Evolutionary conservation across 805 yeast species (phyloP), one percentile per base, ranked within the genome.

Genomic region (Maudiozyma barnettii): DNA sequence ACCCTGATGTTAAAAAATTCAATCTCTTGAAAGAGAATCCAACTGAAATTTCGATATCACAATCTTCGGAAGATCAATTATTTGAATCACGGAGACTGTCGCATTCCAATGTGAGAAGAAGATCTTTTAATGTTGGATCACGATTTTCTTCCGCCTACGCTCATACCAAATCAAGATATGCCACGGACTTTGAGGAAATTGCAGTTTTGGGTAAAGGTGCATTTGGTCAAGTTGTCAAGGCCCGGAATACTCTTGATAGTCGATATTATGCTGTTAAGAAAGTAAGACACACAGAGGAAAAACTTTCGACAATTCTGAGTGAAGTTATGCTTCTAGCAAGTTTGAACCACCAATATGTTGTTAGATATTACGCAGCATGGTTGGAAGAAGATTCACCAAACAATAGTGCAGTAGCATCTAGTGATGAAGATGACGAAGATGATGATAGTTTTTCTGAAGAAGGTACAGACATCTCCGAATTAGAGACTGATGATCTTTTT

Each of bases 171-270:
- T 88, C 96, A 0, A 73, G 99, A 52, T 93, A 91, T 61, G 84
- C 81, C 3, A 79, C 90, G 51, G 99, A 93, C 61, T 93, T 95
- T 65, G 99, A 93, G 64, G 99, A 93, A 61, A 84, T 88, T 40
- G 93, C 91, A 0, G 78, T 82, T 19, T 67, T 93, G 8, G 99
- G 99, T 2, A 79, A 81, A 55, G 99, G 99, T 37, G 99, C 95
- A 0, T 93, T 84, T 67, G 99, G 99, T 5, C 97, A 93, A 64
- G 99, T 93, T 8, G 96, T 93, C n/a, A 90, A 91, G 59, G 98
- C 93, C 0, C 73, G 99, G 51, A 91, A 90, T 62, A 77, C 90
- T 49, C 75, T 93, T 53, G 99, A 93, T 61, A 98, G 99, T 19
- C 75, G 96, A 14, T 86, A 85, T 55, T 93, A 93, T 64, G 99